These are phyloP conservation scores for Rhizoctonia solani DNA, from an alignment of 1,284 basidiomycete species.

Conservation along the genomic window DNA sequence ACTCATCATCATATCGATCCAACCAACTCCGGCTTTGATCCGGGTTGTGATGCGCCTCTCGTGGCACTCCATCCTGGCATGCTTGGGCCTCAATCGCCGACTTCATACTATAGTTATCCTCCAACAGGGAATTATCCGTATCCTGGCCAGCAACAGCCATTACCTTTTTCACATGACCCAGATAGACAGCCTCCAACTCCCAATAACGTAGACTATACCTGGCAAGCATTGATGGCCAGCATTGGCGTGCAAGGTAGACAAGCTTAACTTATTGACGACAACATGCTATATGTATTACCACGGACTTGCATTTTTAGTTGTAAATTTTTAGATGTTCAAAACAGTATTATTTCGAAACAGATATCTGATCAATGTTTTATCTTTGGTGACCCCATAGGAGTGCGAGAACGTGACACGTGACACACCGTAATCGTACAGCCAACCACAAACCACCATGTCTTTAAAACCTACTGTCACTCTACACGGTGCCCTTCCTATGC, in stretches of 20 bases:
- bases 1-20: conserved; percentile 16
- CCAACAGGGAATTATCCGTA: conserved; percentile 16
- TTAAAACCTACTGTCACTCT: conserved; percentile 26
- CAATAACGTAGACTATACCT: conserved; percentile 29
- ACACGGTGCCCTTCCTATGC: conserved; percentile 17
- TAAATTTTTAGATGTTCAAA: no score
- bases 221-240: conserved; percentile 30
- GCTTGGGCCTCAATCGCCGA: conserved; percentile 23
- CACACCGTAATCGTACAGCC: not conserved
- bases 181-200: conserved; percentile 26
- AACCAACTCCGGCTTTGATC: not conserved
- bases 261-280: conserved; percentile 12
- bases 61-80: conserved; percentile 23
- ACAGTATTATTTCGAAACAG: no score
- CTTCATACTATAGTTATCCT: conserved; percentile 24
- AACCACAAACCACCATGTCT: conserved; percentile 11
- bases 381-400: not conserved
- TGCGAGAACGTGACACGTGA: not conserved
- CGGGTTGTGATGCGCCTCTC: conserved; percentile 5
- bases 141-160: conserved; percentile 15
- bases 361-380: not conserved
- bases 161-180: conserved; percentile 1
- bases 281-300: not conserved
- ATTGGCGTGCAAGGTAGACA: conserved; percentile 19
- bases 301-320: not conserved